These are phyloP conservation scores for Plasmopara muralis DNA, from an alignment of 352 stramenopile species.

Conservation along the genomic window DNA sequence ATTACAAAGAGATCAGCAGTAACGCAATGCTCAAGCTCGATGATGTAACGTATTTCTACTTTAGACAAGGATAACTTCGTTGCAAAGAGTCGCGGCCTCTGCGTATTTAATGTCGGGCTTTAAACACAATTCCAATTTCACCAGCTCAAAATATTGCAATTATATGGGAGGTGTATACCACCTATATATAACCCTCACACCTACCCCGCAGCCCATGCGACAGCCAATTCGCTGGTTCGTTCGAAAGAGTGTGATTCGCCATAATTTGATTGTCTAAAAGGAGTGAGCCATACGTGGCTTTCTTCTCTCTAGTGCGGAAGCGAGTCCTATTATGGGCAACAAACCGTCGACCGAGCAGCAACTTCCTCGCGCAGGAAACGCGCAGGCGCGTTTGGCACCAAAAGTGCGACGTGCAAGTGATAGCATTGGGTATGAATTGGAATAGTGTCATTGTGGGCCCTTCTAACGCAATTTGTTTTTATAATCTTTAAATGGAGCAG, in stretches of 20 bases:
- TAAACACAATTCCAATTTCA: no score
- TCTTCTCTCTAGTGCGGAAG: not conserved
- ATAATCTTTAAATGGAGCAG: conserved; percentile 9
- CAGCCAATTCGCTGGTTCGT: not conserved
- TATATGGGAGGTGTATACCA: no score
- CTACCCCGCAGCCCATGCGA: not conserved
- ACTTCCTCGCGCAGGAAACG: conserved; percentile 3
- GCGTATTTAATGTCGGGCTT: no score
- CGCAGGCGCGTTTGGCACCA: conserved; percentile 17
- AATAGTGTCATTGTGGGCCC: not conserved
- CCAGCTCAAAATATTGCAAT: no score
- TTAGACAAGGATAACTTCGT: no score
- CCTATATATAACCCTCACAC: no score
- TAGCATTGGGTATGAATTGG: conserved; percentile 9
- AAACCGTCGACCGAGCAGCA: conserved; percentile 22
- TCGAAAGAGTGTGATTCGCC: conserved; percentile 4
- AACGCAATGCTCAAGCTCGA: no score
- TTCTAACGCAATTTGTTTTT: not conserved
- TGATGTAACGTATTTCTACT: no score
- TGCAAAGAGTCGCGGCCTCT: no score
- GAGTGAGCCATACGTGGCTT: not conserved
- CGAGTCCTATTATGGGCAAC: conserved; percentile 27
- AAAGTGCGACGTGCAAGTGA: conserved; percentile 13
- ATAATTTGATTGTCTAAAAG: conserved; percentile 8
- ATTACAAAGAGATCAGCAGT: no score